phyloP scores from a whole-genome alignment of 1,139 yeast species.

The Yamadazyma oceani region DNA sequence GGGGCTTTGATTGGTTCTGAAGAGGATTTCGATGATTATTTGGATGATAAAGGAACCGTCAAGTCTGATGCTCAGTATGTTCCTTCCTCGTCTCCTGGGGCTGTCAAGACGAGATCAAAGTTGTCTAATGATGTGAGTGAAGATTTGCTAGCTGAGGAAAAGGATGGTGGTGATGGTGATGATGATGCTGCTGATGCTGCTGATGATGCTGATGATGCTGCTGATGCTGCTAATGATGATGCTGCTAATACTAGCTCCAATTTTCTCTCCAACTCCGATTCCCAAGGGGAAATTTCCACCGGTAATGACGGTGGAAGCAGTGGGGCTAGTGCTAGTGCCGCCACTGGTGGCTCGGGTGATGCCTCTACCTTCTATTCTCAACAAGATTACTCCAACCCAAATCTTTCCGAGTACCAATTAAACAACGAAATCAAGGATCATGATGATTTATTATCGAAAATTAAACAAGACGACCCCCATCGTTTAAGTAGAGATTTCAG shows the following conservation, averaged over 20 bases:
- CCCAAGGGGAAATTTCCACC: slow-evolving; percentile 7
- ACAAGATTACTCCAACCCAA: slow-evolving; percentile 44
- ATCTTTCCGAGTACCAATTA: slow-evolving; percentile 48
- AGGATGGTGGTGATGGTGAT: slow-evolving; percentile 2
- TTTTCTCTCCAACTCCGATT: slow-evolving; percentile 4
- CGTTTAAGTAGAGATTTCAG: slow-evolving; percentile 27
- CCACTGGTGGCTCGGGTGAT: slow-evolving; percentile 6
- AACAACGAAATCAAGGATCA: slow-evolving; percentile 42
- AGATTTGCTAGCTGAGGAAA: background rate
- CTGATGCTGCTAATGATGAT: slow-evolving; percentile 1
- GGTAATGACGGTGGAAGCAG: slow-evolving; percentile 6
- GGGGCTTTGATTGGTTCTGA: slow-evolving; percentile 63
- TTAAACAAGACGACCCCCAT: slow-evolving; percentile 41
- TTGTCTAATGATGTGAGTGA: background rate
- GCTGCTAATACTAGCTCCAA: slow-evolving; percentile 2
- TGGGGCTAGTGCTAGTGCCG: too few relatives aligned
- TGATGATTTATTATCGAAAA: slow-evolving; percentile 33
- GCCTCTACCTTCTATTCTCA: slow-evolving; percentile 20
- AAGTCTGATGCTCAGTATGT: slow-evolving; percentile 43
- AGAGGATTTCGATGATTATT: slow-evolving; percentile 50
- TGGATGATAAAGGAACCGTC: slow-evolving; percentile 54
- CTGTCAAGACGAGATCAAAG: too few relatives aligned
- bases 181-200: slow-evolving; percentile 1
- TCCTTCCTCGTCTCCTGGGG: background rate
- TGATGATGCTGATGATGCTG: slow-evolving; percentile 12